phyloP scores from a whole-genome alignment of 768 basidiomycete species.

The Artomyces pyxidatus region DNA sequence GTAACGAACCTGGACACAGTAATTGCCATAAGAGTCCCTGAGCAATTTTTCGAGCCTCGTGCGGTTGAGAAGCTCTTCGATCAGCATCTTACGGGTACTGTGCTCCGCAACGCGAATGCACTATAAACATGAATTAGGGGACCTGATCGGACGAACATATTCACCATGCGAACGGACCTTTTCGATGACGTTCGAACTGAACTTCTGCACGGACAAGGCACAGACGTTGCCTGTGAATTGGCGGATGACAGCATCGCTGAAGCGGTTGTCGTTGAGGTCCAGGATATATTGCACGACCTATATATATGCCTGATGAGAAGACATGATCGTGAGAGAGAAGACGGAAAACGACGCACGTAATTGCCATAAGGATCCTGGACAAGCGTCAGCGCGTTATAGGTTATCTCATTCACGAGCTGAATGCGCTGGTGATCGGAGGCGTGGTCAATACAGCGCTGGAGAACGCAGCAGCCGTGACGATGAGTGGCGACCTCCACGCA shows the following conservation, averaged over 20 bases:
- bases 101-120: conserved; percentile 94
- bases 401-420: conserved; percentile 98
- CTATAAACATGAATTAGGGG: conserved; percentile 20
- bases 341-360: conserved; percentile 46
- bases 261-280: conserved; percentile 96
- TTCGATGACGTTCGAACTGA: conserved; percentile 98
- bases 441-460: conserved; percentile 97
- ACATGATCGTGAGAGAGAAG: neutral
- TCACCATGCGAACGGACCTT: conserved; percentile 44
- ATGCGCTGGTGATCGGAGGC: conserved; percentile 92
- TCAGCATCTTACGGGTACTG: conserved; percentile 85
- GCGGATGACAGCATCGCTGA: conserved; percentile 95
- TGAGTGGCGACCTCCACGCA: conserved; percentile 98
- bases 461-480: conserved; percentile 96
- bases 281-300: conserved; percentile 97
- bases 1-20: conserved; percentile 79
- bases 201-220: conserved; percentile 96
- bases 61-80: conserved; percentile 92
- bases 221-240: conserved; percentile 98
- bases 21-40: conserved; percentile 94
- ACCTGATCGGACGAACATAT: neutral
- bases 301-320: conserved; percentile 5
- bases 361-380: conserved; percentile 97
- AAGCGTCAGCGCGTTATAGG: conserved; percentile 93
- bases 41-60: conserved; percentile 91